A percentile compares a stretch with the other conserved stretches of the same genome.
Evolutionary conservation across 495 filamentous ascomycete genomes (phyloP).

Genomic region (Monascus purpureus): DNA sequence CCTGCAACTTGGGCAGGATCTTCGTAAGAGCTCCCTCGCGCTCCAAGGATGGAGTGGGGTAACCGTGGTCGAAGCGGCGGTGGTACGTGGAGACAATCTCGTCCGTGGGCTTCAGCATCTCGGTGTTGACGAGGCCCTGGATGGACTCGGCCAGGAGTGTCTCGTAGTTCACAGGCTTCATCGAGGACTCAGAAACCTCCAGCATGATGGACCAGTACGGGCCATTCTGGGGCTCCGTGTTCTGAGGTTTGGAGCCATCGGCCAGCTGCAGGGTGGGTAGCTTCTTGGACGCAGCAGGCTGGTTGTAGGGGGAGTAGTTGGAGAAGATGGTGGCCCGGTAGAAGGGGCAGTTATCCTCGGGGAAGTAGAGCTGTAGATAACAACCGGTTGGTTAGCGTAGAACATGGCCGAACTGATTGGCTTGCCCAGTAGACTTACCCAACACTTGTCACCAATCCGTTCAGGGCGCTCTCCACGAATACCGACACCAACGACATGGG

Average conservation of each 20-base stretch:
- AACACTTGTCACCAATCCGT: conserved; percentile 98
- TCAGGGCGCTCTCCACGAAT: conserved; percentile 86
- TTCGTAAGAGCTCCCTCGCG: conserved; percentile 88
- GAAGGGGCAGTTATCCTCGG: conserved; percentile 97
- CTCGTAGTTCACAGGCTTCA: conserved; percentile 82
- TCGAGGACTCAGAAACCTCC: conserved; percentile 87
- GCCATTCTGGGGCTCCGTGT: conserved; percentile 56
- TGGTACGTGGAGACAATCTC: conserved; percentile 99
- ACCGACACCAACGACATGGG: conserved; percentile 94
- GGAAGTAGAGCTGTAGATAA: conserved; percentile 74
- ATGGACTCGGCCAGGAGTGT: conserved; percentile 82
- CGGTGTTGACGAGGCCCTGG: conserved; percentile 91
- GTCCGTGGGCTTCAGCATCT: conserved; percentile 78
- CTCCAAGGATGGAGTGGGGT: conserved; percentile 90
- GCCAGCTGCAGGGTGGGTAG: conserved; percentile 77
- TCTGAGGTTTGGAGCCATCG: conserved; percentile 63
- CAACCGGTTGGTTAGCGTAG: background rate
- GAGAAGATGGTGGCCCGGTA: conserved; percentile 99
- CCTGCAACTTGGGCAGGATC: conserved; percentile 84
- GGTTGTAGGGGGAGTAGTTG: conserved; percentile 99
- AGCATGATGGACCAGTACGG: conserved; percentile 99
- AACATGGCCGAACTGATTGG: no score
- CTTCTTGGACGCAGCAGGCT: conserved; percentile 68
- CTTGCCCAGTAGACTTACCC: conserved; percentile 38
- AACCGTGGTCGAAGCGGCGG: conserved; percentile 97